Percentiles rank a stretch among this genome's conserved stretches.
These are phyloP conservation scores for Esteya vermicola DNA, from an alignment of 2,329 filamentous ascomycete genomes.

Conservation along the genomic window DNA sequence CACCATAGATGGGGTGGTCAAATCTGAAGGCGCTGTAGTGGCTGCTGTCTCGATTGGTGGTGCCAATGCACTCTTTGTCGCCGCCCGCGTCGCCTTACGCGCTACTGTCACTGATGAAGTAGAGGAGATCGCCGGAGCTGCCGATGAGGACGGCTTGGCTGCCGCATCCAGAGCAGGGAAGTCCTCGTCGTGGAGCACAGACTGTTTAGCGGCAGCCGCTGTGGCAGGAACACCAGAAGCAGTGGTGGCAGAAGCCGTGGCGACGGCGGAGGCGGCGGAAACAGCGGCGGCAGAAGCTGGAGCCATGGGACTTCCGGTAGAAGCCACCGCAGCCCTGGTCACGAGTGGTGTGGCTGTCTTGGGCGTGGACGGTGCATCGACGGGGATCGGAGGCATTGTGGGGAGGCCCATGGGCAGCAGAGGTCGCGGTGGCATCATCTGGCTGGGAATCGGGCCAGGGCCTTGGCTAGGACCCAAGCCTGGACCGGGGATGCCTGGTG, in stretches of 20 bases:
- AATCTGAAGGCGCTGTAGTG: conserved; percentile 5
- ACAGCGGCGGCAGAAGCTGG: neutral
- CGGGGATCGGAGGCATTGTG: too few relatives aligned
- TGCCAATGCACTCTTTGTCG: conserved; percentile 20
- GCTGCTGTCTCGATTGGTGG: neutral
- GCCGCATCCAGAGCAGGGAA: conserved; percentile 43
- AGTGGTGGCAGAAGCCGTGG: neutral
- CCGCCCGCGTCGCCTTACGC: neutral
- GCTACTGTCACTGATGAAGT: conserved; percentile 14
- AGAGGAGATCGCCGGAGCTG: conserved; percentile 9
- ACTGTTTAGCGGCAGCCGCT: conserved; percentile 9
- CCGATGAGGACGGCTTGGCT: conserved; percentile 22
- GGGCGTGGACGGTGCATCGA: too few relatives aligned
- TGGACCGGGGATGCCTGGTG: too few relatives aligned
- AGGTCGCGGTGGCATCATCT: neutral
- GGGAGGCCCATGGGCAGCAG: too few relatives aligned
- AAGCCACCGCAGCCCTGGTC: too few relatives aligned
- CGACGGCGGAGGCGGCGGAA: neutral
- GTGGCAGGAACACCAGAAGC: too few relatives aligned
- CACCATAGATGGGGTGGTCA: neutral
- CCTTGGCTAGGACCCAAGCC: too few relatives aligned
- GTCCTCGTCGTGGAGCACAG: conserved; percentile 42
- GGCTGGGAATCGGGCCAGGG: neutral
- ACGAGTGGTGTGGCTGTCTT: too few relatives aligned
- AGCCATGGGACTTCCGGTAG: too few relatives aligned